Conservation (phyloP, 495 filamentous ascomycete genomes). For the Aspergillus haitiensis region DNA sequence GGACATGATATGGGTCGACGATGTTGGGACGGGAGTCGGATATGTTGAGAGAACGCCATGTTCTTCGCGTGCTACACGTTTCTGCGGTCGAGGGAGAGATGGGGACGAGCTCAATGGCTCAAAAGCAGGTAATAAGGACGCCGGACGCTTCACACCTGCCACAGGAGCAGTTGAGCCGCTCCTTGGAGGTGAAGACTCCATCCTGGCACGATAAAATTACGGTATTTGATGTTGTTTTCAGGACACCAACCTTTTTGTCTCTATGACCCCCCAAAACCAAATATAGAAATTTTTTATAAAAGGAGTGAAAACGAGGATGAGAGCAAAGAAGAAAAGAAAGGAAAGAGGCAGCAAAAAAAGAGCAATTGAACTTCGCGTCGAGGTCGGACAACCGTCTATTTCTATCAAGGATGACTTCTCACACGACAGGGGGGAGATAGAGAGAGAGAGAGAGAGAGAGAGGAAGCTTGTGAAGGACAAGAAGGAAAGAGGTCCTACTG, state of each 20-base stretch:
- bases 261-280: slow-evolving; percentile 1
- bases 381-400: slow-evolving; percentile 13
- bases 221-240: background rate
- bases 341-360: slow-evolving; percentile 6
- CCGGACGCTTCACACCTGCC: slow-evolving; percentile 73
- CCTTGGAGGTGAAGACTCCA: slow-evolving; percentile 50
- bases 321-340: background rate
- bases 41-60: slow-evolving; percentile 49
- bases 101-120: slow-evolving; percentile 91
- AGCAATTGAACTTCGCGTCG: slow-evolving; percentile 28
- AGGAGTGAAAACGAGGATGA: background rate
- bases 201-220: slow-evolving; percentile 21
- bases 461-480: slow-evolving; percentile 24
- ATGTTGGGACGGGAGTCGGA: slow-evolving; percentile 90
- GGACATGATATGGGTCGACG: slow-evolving; percentile 85
- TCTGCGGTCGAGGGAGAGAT: slow-evolving; percentile 68
- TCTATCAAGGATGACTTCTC: slow-evolving; percentile 19
- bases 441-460: slow-evolving; percentile 14
- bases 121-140: slow-evolving; percentile 85
- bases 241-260: slow-evolving; percentile 7
- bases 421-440: slow-evolving; percentile 7
- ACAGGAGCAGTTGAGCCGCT: slow-evolving; percentile 42
- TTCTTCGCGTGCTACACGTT: slow-evolving; percentile 64
- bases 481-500: slow-evolving; percentile 25
- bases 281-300: slow-evolving; percentile 1